Evolutionary conservation across 768 basidiomycete species (phyloP).

Genomic region (Lactarius tabidus): DNA sequence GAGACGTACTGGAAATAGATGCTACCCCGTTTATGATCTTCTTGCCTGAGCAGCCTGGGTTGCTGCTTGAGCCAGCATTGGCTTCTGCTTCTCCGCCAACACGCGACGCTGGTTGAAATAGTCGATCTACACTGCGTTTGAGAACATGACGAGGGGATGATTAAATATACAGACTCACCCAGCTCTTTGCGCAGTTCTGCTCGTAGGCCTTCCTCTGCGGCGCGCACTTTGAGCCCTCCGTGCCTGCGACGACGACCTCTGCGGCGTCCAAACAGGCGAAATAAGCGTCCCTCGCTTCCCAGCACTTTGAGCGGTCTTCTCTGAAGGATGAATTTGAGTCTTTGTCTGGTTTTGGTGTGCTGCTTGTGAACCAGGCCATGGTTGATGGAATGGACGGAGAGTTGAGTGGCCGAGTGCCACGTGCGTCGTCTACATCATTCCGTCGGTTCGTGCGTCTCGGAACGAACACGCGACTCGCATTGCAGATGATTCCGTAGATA

Average conservation of each 20-base stretch:
- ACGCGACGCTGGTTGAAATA: conserved; percentile 92
- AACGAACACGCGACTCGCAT: neutral
- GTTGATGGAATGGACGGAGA: neutral
- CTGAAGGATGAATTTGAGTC: conserved; percentile 40
- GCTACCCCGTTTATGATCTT: conserved; percentile 12
- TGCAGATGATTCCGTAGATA: conserved; percentile 7
- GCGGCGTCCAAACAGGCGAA: conserved; percentile 76
- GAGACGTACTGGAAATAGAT: neutral
- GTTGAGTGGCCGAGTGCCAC: conserved; percentile 1
- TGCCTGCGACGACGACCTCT: conserved; percentile 69
- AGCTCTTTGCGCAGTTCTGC: conserved; percentile 78
- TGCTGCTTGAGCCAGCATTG: conserved; percentile 50
- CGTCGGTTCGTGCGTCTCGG: neutral
- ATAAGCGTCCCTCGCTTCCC: conserved; percentile 80
- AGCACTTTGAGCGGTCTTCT: conserved; percentile 75
- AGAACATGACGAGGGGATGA: neutral
- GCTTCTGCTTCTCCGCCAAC: conserved; percentile 75
- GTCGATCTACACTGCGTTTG: conserved; percentile 56
- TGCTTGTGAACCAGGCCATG: conserved; percentile 39
- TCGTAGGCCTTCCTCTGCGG: conserved; percentile 59
- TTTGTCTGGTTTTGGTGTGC: conserved; percentile 37
- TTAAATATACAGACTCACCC: conserved; percentile 51
- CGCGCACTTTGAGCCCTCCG: conserved; percentile 58
- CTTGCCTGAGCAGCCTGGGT: conserved; percentile 36
- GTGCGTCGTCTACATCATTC: neutral